Conservation (phyloP, 768 basidiomycete genomes). For the Tremella mesenterica region DNA sequence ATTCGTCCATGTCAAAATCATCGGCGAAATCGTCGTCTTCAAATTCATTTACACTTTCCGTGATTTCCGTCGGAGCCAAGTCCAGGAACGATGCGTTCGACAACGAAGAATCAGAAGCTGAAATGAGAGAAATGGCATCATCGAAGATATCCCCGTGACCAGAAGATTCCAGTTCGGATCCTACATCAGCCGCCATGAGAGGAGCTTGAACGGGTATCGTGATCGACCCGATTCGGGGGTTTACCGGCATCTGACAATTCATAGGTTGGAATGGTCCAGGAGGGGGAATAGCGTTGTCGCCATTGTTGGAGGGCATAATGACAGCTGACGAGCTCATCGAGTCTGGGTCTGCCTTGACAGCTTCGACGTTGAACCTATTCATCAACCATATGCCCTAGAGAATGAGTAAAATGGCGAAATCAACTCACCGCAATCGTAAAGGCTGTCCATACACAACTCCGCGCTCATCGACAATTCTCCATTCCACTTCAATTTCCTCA, state of each 20-base stretch:
- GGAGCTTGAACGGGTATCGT: background rate
- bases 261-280: conserved; percentile 1
- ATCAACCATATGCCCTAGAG: background rate
- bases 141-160: conserved; percentile 4
- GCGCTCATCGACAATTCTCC: conserved; percentile 35
- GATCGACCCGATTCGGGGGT: background rate
- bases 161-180: background rate
- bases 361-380: conserved; percentile 7
- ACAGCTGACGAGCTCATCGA: conserved; percentile 24
- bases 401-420: too few relatives aligned
- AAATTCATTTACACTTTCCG: conserved; percentile 2
- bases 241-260: conserved; percentile 1
- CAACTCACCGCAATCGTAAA: conserved; percentile 33
- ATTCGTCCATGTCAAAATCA: conserved; percentile 19
- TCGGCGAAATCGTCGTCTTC: background rate
- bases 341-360: conserved; percentile 6
- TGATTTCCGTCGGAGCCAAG: conserved; percentile 46
- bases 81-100: conserved; percentile 17
- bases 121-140: conserved; percentile 12
- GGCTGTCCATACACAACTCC: conserved; percentile 37
- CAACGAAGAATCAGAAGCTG: background rate
- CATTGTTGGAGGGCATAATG: conserved; percentile 28
- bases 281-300: background rate
- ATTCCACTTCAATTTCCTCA: conserved; percentile 29
- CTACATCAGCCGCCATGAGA: background rate